Percentiles rank a stretch among this genome's conserved stretches.
Conservation (phyloP, 208 protist genomes). For the Acanthamoeba lugdunensis region DNA sequence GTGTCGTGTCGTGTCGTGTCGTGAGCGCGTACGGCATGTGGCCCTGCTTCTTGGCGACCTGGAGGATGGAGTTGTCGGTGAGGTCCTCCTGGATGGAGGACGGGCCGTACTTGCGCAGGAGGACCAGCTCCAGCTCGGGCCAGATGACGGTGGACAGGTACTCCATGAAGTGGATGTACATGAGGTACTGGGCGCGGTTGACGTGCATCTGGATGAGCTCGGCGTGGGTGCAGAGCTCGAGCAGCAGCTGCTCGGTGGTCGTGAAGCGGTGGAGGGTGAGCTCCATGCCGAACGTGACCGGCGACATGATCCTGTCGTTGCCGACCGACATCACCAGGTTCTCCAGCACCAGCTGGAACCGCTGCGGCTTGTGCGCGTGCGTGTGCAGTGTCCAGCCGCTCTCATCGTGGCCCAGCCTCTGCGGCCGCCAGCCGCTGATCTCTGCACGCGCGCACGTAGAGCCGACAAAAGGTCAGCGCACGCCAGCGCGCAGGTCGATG, state of each 20-base stretch:
- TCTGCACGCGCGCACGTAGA: neutral
- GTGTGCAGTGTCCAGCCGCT: conserved; percentile 27
- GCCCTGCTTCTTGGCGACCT: conserved; percentile 18
- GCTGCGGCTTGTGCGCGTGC: conserved; percentile 35
- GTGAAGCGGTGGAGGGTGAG: conserved; percentile 35
- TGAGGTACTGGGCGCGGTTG: conserved; percentile 52
- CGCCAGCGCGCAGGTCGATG: neutral
- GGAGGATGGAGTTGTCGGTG: neutral
- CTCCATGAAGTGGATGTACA: conserved; percentile 58
- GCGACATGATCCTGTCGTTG: conserved; percentile 15
- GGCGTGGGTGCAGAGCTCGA: conserved; percentile 61
- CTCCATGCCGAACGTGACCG: conserved; percentile 47
- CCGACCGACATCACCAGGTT: conserved; percentile 37
- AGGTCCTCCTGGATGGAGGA: conserved; percentile 26
- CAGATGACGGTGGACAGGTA: conserved; percentile 32
- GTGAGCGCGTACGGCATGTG: conserved; percentile 55
- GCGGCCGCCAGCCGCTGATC: conserved; percentile 22
- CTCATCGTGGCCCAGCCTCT: conserved; percentile 34
- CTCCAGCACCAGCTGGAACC: conserved; percentile 51
- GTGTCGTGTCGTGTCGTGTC: neutral
- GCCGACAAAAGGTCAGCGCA: neutral
- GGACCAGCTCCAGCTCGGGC: conserved; percentile 60
- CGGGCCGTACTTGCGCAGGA: conserved; percentile 49
- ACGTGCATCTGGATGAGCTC: conserved; percentile 47
- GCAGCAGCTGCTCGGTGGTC: conserved; percentile 38